Percentiles rank a stretch among this genome's conserved stretches.
Evolutionary conservation across 2,329 filamentous ascomycete genomes (phyloP).

Genomic region (Aotearoamyces nothofagi): DNA sequence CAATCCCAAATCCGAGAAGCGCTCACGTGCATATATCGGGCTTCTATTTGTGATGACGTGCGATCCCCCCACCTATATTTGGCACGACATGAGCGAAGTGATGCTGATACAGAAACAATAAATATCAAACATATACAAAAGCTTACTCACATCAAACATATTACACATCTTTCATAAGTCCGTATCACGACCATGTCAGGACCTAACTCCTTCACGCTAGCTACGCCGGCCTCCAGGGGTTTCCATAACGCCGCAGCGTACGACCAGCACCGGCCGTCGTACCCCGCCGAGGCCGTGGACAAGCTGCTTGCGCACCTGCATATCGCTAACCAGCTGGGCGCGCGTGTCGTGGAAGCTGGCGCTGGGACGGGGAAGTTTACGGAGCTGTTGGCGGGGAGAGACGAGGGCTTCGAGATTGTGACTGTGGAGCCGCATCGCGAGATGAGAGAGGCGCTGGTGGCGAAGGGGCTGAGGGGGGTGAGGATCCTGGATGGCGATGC

Average conservation of each 20-base stretch:
- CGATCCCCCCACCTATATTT: too few relatives aligned
- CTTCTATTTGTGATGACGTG: too few relatives aligned
- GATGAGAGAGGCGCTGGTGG: conserved; percentile 47
- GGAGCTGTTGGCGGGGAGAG: conserved; percentile 38
- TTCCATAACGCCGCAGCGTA: conserved; percentile 51
- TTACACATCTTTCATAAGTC: too few relatives aligned
- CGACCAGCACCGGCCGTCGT: conserved; percentile 53
- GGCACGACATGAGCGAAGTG: too few relatives aligned
- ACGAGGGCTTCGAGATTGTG: conserved; percentile 42
- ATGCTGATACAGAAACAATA: too few relatives aligned
- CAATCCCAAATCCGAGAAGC: too few relatives aligned
- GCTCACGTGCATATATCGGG: too few relatives aligned
- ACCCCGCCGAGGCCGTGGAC: conserved; percentile 41
- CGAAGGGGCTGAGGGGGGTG: conserved; percentile 35
- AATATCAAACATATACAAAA: too few relatives aligned
- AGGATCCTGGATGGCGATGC: conserved; percentile 41
- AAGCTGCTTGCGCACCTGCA: conserved; percentile 39
- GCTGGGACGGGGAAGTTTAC: conserved; percentile 61
- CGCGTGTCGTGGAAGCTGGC: conserved; percentile 45
- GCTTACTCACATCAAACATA: too few relatives aligned
- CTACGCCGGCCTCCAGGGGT: conserved; percentile 23
- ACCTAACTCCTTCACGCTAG: conserved; percentile 7
- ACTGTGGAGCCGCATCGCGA: conserved; percentile 48
- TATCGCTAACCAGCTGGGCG: conserved; percentile 28
- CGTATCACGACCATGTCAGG: conserved; percentile 1